These are phyloP conservation scores for Monosporascus sp. DNA, from an alignment of 2,329 filamentous ascomycete species.

Conservation along the genomic window DNA sequence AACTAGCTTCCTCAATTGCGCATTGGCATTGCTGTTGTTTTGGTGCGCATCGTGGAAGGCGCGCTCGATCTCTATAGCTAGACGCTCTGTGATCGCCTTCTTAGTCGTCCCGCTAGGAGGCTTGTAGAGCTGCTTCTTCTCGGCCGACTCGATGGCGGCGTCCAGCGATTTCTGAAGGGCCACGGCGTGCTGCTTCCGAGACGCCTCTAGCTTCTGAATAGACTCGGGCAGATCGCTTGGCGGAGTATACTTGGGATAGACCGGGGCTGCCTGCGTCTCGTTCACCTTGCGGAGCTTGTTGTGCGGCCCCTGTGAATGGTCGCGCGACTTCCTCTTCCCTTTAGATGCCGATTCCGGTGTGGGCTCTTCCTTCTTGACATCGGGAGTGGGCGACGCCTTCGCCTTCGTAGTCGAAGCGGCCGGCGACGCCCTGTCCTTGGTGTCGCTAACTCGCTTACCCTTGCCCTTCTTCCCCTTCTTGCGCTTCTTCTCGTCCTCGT, in stretches of 20 bases:
- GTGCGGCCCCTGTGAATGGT: conserved; percentile 48
- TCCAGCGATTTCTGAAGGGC: conserved; percentile 66
- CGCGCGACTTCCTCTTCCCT: conserved; percentile 53
- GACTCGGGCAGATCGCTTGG: conserved; percentile 47
- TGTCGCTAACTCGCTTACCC: conserved; percentile 61
- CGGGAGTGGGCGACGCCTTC: conserved; percentile 33
- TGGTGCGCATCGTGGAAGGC: conserved; percentile 55
- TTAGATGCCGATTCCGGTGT: conserved; percentile 32
- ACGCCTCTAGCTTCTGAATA: conserved; percentile 52
- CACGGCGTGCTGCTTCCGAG: conserved; percentile 64
- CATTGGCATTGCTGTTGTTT: conserved; percentile 41
- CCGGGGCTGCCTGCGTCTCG: conserved; percentile 38
- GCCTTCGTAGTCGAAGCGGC: conserved; percentile 33
- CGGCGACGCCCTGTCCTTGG: conserved; percentile 44
- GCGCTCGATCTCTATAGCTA: conserved; percentile 77
- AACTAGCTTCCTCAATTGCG: conserved; percentile 68
- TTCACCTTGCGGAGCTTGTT: conserved; percentile 51
- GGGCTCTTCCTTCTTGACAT: conserved; percentile 42
- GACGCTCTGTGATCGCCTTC: conserved; percentile 60
- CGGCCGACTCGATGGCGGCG: conserved; percentile 59
- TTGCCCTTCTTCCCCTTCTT: conserved; percentile 59
- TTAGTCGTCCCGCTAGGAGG: conserved; percentile 59
- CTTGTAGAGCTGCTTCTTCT: conserved; percentile 59
- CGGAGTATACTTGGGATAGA: conserved; percentile 38
- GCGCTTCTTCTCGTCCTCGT: conserved; percentile 58